A percentile compares a stretch with the other conserved stretches of the same genome.
Evolutionary conservation across 768 basidiomycete genomes (phyloP).

Genomic region (Clavulina sp.): DNA sequence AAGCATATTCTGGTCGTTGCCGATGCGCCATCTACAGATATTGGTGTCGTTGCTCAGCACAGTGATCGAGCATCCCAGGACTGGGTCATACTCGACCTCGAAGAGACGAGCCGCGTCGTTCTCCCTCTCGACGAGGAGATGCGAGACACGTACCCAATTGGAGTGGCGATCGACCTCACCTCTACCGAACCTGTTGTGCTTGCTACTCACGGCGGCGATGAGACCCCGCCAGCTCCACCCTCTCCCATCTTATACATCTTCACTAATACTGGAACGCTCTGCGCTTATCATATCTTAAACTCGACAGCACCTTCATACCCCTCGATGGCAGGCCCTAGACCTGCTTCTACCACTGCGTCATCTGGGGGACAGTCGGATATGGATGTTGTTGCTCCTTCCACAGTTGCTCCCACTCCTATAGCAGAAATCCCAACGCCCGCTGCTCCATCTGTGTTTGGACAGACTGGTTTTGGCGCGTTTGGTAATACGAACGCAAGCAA

Average conservation of each 20-base stretch:
- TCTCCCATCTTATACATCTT: conserved; percentile 9
- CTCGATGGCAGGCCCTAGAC: conserved; percentile 2
- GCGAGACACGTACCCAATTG: conserved; percentile 3
- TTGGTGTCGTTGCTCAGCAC: conserved; percentile 3
- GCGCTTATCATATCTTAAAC: conserved; percentile 10
- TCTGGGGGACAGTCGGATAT: background rate
- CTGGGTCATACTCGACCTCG: conserved; percentile 10
- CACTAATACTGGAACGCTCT: conserved; percentile 8
- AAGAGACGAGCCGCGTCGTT: conserved; percentile 8
- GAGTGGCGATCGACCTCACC: conserved; percentile 9
- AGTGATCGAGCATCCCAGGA: background rate
- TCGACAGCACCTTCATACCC: conserved; percentile 4
- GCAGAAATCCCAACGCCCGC: background rate
- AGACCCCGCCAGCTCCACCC: conserved; percentile 8
- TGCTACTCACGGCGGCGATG: conserved; percentile 5
- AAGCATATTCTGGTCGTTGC: conserved; percentile 10
- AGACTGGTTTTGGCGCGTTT: conserved; percentile 7
- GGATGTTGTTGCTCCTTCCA: background rate
- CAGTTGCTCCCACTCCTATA: background rate
- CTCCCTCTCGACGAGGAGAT: conserved; percentile 9
- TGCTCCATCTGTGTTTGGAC: conserved; percentile 4
- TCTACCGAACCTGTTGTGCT: conserved; percentile 5
- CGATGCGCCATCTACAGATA: conserved; percentile 9
- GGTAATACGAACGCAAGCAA: too few relatives aligned
- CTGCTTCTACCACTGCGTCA: background rate